These are phyloP conservation scores for Aureobasidium musti DNA, from an alignment of 2,329 filamentous ascomycete genomes.

Conservation along the genomic window DNA sequence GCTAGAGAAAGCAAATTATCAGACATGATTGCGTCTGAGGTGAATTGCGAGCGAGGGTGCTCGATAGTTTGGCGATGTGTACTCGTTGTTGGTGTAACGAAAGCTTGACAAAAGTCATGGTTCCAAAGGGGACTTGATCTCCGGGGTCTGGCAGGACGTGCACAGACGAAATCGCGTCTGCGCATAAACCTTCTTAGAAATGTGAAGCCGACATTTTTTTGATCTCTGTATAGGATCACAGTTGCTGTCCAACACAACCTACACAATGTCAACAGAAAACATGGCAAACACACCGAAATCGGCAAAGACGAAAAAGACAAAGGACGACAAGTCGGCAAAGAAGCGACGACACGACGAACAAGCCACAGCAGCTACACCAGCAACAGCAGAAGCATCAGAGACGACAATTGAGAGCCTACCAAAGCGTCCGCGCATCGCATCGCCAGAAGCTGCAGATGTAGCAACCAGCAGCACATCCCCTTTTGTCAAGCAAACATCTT, in stretches of 20 bases:
- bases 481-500: constrained; percentile 76
- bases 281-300: constrained; percentile 29
- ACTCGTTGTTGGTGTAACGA: not conserved
- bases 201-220: constrained; percentile 20
- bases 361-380: constrained; percentile 16
- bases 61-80: not conserved
- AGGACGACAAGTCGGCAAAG: constrained; percentile 42
- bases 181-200: not conserved
- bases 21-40: constrained; percentile 37
- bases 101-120: constrained; percentile 12
- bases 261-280: constrained; percentile 34
- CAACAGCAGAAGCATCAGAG: constrained; percentile 31
- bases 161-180: not conserved
- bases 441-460: not conserved
- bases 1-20: constrained; percentile 56
- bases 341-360: constrained; percentile 33
- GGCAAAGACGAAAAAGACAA: constrained; percentile 46
- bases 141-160: not conserved
- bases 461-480: constrained; percentile 54
- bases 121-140: not conserved
- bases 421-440: constrained; percentile 22
- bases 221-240: too few relatives aligned
- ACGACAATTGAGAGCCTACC: constrained; percentile 21
- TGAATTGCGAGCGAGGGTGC: not conserved
- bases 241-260: not conserved